Conservation (phyloP, 768 basidiomycete species). For the Omphalotus guepiniiformis region DNA sequence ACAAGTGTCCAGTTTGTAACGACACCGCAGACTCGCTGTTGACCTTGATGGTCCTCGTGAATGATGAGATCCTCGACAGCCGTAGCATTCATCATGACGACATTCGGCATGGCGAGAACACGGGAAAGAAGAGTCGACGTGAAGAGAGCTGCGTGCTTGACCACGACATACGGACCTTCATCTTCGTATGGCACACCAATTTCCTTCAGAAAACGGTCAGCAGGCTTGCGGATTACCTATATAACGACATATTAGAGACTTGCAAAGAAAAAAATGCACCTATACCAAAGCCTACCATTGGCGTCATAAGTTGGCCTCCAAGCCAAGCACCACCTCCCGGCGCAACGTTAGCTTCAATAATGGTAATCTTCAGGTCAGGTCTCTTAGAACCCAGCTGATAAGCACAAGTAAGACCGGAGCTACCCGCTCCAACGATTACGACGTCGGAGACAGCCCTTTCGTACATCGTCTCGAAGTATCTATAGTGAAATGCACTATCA, state of each 20-base stretch:
- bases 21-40: slow-evolving; percentile 50
- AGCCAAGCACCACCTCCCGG: slow-evolving; percentile 79
- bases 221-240: slow-evolving; percentile 75
- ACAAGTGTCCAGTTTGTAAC: slow-evolving; percentile 52
- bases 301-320: slow-evolving; percentile 74
- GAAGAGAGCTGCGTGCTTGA: slow-evolving; percentile 80
- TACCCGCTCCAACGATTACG: slow-evolving; percentile 73
- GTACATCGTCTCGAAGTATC: slow-evolving; percentile 73
- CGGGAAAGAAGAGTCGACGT: slow-evolving; percentile 72
- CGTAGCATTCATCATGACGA: slow-evolving; percentile 74
- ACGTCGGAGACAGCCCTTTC: slow-evolving; percentile 73
- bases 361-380: slow-evolving; percentile 52
- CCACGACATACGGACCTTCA: slow-evolving; percentile 72
- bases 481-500: slow-evolving; percentile 20
- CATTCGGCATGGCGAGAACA: slow-evolving; percentile 66
- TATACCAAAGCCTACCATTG: slow-evolving; percentile 47
- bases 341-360: slow-evolving; percentile 57
- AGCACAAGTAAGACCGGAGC: slow-evolving; percentile 67
- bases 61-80: slow-evolving; percentile 80
- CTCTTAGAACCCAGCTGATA: slow-evolving; percentile 64
- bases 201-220: slow-evolving; percentile 64
- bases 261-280: background rate
- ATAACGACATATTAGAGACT: background rate
- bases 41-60: slow-evolving; percentile 48
- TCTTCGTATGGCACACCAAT: slow-evolving; percentile 74